These are phyloP conservation scores for Vitis rotundifolia DNA, from an alignment of 164 flowering plant species.

Conservation along the genomic window DNA sequence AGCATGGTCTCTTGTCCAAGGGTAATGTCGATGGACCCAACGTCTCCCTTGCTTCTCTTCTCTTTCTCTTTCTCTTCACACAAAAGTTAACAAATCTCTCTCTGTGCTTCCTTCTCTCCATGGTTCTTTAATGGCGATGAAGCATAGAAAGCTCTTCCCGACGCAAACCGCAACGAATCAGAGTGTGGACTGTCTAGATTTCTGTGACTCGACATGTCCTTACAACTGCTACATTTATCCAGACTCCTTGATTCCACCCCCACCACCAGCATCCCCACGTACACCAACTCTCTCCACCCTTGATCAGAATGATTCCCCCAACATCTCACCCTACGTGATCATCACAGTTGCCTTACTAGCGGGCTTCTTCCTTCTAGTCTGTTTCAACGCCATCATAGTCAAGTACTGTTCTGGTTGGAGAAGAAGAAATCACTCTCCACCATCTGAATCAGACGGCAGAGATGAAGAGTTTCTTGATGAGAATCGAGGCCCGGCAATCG, in stretches of 20 bases:
- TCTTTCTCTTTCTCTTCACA: conserved; percentile 9
- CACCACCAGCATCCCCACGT: conserved; percentile 13
- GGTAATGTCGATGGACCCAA: neutral
- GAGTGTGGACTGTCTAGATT: neutral
- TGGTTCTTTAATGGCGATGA: conserved; percentile 17
- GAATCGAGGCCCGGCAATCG: conserved; percentile 17
- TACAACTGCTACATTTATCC: conserved; percentile 16
- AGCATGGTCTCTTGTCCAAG: neutral
- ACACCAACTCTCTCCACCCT: neutral
- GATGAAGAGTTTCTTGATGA: conserved; percentile 33
- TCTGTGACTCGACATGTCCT: conserved; percentile 19
- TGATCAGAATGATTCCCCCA: neutral
- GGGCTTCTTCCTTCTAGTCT: conserved; percentile 30
- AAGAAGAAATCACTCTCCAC: neutral
- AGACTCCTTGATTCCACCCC: conserved; percentile 7
- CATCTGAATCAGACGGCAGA: conserved; percentile 1
- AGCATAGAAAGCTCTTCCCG: conserved; percentile 35
- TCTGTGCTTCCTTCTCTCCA: neutral
- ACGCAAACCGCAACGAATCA: conserved; percentile 2
- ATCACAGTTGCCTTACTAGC: conserved; percentile 28
- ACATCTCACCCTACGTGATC: conserved; percentile 29
- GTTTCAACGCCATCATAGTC: conserved; percentile 31
- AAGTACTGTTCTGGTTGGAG: conserved; percentile 25
- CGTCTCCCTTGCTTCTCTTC: neutral
- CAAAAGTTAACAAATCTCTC: neutral